Conservation (phyloP, 2,329 filamentous ascomycete species). For the Trichothecium roseum region DNA sequence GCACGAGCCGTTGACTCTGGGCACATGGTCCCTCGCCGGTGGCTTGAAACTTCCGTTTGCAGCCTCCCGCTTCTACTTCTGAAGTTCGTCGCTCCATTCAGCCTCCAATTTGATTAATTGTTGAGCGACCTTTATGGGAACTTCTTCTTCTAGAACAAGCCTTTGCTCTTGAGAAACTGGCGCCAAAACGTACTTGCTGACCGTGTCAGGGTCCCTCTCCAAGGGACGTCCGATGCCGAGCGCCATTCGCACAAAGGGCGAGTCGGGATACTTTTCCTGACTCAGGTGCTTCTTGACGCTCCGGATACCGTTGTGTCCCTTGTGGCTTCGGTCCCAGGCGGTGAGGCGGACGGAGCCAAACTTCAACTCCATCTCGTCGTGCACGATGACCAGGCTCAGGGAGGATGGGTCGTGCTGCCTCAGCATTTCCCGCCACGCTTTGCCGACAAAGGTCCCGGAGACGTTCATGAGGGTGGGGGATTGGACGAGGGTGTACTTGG, state of each 20-base stretch:
- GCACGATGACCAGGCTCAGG: constrained; percentile 60
- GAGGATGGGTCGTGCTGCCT: constrained; percentile 19
- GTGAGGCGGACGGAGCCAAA: constrained; percentile 58
- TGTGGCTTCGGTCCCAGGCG: constrained; percentile 51
- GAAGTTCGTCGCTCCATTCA: constrained; percentile 20
- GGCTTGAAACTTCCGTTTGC: no score
- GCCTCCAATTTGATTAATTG: constrained; percentile 35
- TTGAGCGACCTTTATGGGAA: constrained; percentile 40
- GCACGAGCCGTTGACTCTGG: no score
- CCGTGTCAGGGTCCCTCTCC: constrained; percentile 53
- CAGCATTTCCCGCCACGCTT: constrained; percentile 52
- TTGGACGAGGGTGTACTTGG: constrained; percentile 59
- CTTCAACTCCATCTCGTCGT: constrained; percentile 75
- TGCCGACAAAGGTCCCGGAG: constrained; percentile 59
- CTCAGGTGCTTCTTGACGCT: constrained; percentile 46
- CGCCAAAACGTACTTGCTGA: constrained; percentile 68
- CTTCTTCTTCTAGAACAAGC: constrained; percentile 37
- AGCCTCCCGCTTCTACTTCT: background rate
- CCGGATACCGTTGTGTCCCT: constrained; percentile 67
- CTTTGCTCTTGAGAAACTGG: constrained; percentile 48
- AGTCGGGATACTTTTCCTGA: constrained; percentile 26
- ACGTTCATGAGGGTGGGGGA: constrained; percentile 77
- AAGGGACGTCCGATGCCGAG: constrained; percentile 81
- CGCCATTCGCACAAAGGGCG: constrained; percentile 51
- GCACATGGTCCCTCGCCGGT: no score